These are phyloP conservation scores for Aspergillus incahuasiensis DNA, from an alignment of 495 filamentous ascomycete genomes.

Conservation along the genomic window DNA sequence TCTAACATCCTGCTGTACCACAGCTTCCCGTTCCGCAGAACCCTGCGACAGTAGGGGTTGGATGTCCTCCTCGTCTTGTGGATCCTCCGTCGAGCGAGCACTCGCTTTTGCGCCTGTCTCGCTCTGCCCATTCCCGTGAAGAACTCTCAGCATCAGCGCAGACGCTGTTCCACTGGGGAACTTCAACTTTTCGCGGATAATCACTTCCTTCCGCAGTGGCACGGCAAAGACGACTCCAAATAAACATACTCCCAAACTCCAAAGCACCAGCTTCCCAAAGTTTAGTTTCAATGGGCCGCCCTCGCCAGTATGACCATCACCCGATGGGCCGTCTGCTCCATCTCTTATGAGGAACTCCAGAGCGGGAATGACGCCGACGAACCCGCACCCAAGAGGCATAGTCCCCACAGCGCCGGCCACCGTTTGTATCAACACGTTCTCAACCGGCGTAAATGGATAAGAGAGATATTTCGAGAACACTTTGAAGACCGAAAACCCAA, in stretches of 20 bases:
- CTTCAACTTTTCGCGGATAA: slow-evolving; percentile 83
- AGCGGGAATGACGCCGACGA: slow-evolving; percentile 90
- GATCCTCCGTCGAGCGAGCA: slow-evolving; percentile 11
- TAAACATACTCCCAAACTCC: slow-evolving; percentile 86
- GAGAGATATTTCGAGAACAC: slow-evolving; percentile 62
- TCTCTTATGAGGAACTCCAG: slow-evolving; percentile 76
- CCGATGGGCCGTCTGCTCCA: slow-evolving; percentile 55
- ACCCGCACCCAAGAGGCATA: slow-evolving; percentile 94
- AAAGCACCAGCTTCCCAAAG: slow-evolving; percentile 73
- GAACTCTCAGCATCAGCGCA: slow-evolving; percentile 82
- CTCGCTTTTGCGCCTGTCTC: slow-evolving; percentile 22
- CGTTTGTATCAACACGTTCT: slow-evolving; percentile 97
- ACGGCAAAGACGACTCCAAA: slow-evolving; percentile 97
- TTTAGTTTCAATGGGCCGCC: slow-evolving; percentile 69
- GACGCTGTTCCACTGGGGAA: slow-evolving; percentile 96
- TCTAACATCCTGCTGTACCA: slow-evolving; percentile 23
- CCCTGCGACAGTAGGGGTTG: slow-evolving; percentile 10
- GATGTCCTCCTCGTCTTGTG: slow-evolving; percentile 14
- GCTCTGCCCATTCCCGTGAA: slow-evolving; percentile 60
- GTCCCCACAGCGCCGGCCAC: slow-evolving; percentile 93
- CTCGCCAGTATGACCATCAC: slow-evolving; percentile 51
- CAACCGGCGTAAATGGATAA: slow-evolving; percentile 84
- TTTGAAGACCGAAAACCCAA: slow-evolving; percentile 97
- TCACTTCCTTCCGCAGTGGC: slow-evolving; percentile 78
- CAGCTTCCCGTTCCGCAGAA: slow-evolving; percentile 16